phyloP scores from a whole-genome alignment of 148 eudicot genomes.

The Oxyria digyna region DNA sequence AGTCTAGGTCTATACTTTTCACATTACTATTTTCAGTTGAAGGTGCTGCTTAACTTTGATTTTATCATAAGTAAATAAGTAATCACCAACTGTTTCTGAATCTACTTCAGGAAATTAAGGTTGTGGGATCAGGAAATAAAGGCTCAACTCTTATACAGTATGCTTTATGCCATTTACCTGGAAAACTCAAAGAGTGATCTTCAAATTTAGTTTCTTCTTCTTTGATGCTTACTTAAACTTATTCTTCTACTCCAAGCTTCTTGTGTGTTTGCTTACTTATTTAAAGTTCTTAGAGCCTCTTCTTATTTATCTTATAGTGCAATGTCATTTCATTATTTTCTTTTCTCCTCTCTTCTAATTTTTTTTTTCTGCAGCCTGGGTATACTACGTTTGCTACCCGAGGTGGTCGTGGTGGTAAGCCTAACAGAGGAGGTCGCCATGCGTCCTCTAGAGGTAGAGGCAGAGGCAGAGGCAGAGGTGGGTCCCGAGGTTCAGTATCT shows the following conservation, averaged over 20 bases:
- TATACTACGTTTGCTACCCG: slow-evolving; percentile 16
- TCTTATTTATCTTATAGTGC: background rate
- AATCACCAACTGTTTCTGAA: background rate
- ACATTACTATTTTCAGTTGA: background rate
- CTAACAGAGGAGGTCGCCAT: slow-evolving; percentile 17
- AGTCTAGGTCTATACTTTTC: background rate
- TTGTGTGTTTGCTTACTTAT: background rate
- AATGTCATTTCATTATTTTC: slow-evolving; percentile 3
- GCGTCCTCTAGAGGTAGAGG: slow-evolving; percentile 22
- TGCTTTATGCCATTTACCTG: background rate
- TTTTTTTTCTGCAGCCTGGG: slow-evolving; percentile 25
- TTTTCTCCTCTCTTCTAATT: background rate
- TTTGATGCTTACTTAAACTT: background rate
- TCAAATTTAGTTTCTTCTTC: background rate
- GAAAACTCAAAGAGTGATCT: background rate
- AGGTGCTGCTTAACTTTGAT: background rate
- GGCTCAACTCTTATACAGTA: background rate
- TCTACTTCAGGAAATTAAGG: background rate
- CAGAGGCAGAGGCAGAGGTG: slow-evolving; percentile 50
- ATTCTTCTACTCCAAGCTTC: background rate
- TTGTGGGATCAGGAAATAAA: background rate
- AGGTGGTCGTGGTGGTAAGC: slow-evolving; percentile 19
- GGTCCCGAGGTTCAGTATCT: slow-evolving; percentile 25
- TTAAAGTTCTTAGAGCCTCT: background rate
- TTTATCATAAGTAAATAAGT: background rate